Conservation (phyloP, 2,329 filamentous ascomycete species). For the Helminthosporium solani region DNA sequence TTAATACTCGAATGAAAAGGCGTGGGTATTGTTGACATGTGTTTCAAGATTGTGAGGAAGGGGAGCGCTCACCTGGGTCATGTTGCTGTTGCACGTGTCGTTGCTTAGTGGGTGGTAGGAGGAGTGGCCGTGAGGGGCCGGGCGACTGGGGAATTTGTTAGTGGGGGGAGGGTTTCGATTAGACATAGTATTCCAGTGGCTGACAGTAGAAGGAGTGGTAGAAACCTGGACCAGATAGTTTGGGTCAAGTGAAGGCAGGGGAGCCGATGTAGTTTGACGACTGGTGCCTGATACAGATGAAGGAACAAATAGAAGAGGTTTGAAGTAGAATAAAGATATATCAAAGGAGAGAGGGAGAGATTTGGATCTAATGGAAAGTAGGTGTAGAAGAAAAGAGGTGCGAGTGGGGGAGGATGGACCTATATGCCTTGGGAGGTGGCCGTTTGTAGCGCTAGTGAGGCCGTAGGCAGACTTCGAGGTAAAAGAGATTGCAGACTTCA, state of each 20-base stretch:
- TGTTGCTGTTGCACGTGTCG: background rate
- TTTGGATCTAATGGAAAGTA: background rate
- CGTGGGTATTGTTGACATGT: constrained; percentile 16
- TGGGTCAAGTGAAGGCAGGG: background rate
- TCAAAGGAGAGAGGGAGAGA: background rate
- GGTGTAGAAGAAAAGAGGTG: background rate
- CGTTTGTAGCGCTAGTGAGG: background rate
- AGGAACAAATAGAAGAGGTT: background rate
- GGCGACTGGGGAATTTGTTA: background rate
- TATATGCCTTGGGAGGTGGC: background rate
- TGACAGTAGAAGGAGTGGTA: background rate
- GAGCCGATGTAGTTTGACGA: background rate
- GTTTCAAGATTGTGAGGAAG: constrained; percentile 18
- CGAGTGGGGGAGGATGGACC: background rate
- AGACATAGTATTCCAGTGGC: constrained; percentile 3
- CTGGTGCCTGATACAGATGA: background rate
- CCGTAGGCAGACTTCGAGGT: background rate
- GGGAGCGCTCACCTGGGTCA: constrained; percentile 16
- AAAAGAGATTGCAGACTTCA: background rate
- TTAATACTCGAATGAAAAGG: constrained; percentile 12
- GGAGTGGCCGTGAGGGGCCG: background rate
- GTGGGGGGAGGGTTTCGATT: constrained; percentile 3
- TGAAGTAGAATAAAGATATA: background rate
- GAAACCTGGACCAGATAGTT: background rate
- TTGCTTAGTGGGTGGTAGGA: background rate